Conservation (phyloP, 2,329 filamentous ascomycete genomes). For the Lachnellula subtilissima region DNA sequence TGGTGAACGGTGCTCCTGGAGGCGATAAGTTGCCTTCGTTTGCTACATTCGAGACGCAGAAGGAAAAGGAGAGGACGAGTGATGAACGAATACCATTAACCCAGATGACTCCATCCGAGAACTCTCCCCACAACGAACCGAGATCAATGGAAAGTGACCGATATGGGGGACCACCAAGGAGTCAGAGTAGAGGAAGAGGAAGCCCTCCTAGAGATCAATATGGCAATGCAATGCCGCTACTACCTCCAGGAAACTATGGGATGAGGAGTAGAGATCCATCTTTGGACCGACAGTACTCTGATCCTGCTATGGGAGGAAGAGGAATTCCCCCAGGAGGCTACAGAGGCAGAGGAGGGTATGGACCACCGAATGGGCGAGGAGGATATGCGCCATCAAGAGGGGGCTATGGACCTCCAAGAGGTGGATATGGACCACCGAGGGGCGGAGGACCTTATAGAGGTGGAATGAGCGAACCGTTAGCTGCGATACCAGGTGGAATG, state of each 20-base stretch:
- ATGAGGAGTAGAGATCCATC: slow-evolving; percentile 44
- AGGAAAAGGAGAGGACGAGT: slow-evolving; percentile 54
- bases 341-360: slow-evolving; percentile 36
- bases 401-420: slow-evolving; percentile 38
- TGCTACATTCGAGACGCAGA: slow-evolving; percentile 58
- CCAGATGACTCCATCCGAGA: slow-evolving; percentile 53
- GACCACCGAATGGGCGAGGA: slow-evolving; percentile 50
- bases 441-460: slow-evolving; percentile 15
- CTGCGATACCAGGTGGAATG: slow-evolving; percentile 22
- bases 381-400: slow-evolving; percentile 42
- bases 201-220: slow-evolving; percentile 55
- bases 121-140: slow-evolving; percentile 40
- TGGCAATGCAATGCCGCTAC: slow-evolving; percentile 47
- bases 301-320: slow-evolving; percentile 27
- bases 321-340: slow-evolving; percentile 22
- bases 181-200: slow-evolving; percentile 17
- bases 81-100: slow-evolving; percentile 72
- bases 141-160: slow-evolving; percentile 9
- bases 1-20: slow-evolving; percentile 51
- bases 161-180: slow-evolving; percentile 16
- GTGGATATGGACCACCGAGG: slow-evolving; percentile 39
- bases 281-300: slow-evolving; percentile 40
- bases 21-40: slow-evolving; percentile 50
- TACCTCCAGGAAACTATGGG: slow-evolving; percentile 27
- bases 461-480: slow-evolving; percentile 25